Base-by-base conservation (phyloP, 768 basidiomycete genomes). In the Cyclocybe cylindracea region DNA sequence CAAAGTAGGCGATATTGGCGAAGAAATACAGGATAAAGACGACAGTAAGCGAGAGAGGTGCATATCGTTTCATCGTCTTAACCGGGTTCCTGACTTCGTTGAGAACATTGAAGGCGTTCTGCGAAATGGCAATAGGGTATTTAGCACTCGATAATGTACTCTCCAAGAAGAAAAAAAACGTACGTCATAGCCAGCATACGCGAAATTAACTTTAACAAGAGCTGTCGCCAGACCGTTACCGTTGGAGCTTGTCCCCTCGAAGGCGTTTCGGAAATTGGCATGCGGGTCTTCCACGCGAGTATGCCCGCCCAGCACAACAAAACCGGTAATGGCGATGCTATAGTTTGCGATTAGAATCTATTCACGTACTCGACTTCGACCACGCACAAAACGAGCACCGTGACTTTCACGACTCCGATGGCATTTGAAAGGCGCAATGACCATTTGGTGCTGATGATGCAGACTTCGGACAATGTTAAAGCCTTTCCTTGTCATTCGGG, bases 221-320 rank as follows among this genome's bases (percentile, higher is more conserved):
- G 71, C 71, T 18, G 66, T 72, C 2, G 70, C 69, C 9, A 72
- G 58, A 5, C 78, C 78, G 53, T 81, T 78, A 40, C 78, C 74
- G 43, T 68, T 70, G 44, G 71, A 70, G 1, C 77, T 78, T 24
- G 80, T 82, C 14, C 81, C 84, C 1, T 70, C 73, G 49, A 87
- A 88, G 0, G 79, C 70, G 58, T 85, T 63, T 37, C 67, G 71
- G 64, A 87, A 87, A 63, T 84, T 84, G 36, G 69, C 73, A 42
- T 77, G 72, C 0, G 86, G 83, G 62, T 86, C 77, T 39, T 72
- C 37, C n/a, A 87, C 74, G 7, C 70, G 72, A 2, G 83, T 85
- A 47, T 75, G 70, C 1, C 84, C 85, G 4, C 78, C 76, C 9
- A 87, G 73, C 7, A 86, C 86, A 18, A 80, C 80, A 70, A 83